Base-by-base conservation (phyloP, 768 basidiomycete genomes). In the Mycena venus region DNA sequence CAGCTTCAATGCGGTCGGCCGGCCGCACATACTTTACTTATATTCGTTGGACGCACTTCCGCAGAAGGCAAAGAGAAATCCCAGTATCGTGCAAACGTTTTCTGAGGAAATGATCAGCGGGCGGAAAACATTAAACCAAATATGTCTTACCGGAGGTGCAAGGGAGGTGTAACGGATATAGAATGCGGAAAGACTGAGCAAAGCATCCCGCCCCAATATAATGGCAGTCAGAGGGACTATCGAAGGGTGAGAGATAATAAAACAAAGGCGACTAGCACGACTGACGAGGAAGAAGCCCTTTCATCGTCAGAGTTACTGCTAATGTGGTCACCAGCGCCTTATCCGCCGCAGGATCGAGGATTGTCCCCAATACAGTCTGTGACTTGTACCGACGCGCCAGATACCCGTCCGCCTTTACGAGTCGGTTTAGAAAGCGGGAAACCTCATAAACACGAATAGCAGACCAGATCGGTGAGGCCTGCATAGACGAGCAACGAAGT, bases 261-360 rank as follows among this genome's bases (percentile, higher is more conserved):
- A 64, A 23, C n/a, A 27, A 1, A 71, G 51, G 19, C n/a, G 40
- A 27, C 9, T 9, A 51, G 25, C 21, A 59, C 32, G 10, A 87
- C 92, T 75, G 75, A 97, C 97, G 77, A 11, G 98, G 98, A 25
- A 99, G 86, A 77, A 98, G 86, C 25, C 91, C 93, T 76, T 95
- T 93, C 89, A 94, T 90, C 0, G 96, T 91, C 73, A 99, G 85
- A 0, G 96, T 94, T 58, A 97, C 85, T 0, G 95, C 96, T 79
- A 99, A 85, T 0, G 97, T 99, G 2, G 98, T 98, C 94, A 99
- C 94, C 51, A 99, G 85, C 14, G 91, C 88, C 83, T 99, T 99
- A 89, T 99, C 98, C 3, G 98, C 98, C 0, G 98, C 96, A 15
- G 98, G 98, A 82, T 99, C 98, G 15, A 99, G 89, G 70, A 99